Conservation (phyloP, 805 yeast species). For the Candida silvatica region DNA sequence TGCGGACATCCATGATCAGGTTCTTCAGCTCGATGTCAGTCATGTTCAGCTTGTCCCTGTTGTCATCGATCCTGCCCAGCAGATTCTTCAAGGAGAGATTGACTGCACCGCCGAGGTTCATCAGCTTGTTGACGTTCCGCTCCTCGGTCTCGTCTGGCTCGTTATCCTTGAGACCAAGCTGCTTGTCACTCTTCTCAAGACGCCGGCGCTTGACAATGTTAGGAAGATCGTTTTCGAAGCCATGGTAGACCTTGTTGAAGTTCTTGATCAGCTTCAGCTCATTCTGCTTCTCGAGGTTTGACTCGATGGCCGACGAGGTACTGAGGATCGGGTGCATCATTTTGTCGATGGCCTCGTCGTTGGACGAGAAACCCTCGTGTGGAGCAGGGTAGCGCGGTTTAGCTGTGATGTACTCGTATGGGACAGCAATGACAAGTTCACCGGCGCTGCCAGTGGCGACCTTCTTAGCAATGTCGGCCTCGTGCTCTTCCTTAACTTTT, state of each 20-base stretch:
- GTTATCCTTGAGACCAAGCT: constrained; percentile 33
- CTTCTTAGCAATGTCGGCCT: background rate
- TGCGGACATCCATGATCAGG: constrained; percentile 84
- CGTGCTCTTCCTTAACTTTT: background rate
- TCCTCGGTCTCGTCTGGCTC: constrained; percentile 8
- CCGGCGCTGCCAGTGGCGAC: constrained; percentile 8
- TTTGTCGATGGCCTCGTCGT: constrained; percentile 24
- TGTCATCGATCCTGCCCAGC: constrained; percentile 65
- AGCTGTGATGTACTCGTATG: constrained; percentile 11
- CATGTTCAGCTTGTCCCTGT: constrained; percentile 65
- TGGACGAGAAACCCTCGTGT: constrained; percentile 13
- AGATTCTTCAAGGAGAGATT: constrained; percentile 74
- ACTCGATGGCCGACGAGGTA: constrained; percentile 28
- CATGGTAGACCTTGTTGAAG: constrained; percentile 67
- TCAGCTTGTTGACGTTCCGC: constrained; percentile 17
- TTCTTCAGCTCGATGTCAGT: constrained; percentile 80
- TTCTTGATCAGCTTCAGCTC: constrained; percentile 41
- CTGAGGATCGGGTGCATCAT: constrained; percentile 28
- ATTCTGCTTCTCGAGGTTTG: constrained; percentile 32
- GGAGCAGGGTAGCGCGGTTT: constrained; percentile 24
- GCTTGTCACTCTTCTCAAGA: constrained; percentile 72
- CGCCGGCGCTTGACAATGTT: constrained; percentile 68
- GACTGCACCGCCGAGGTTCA: constrained; percentile 52
- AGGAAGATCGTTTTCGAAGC: constrained; percentile 68
- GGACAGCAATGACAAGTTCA: constrained; percentile 10